Evolutionary conservation across 2,329 filamentous ascomycete species (phyloP).

Genomic region (Mycosphaerella sp.): DNA sequence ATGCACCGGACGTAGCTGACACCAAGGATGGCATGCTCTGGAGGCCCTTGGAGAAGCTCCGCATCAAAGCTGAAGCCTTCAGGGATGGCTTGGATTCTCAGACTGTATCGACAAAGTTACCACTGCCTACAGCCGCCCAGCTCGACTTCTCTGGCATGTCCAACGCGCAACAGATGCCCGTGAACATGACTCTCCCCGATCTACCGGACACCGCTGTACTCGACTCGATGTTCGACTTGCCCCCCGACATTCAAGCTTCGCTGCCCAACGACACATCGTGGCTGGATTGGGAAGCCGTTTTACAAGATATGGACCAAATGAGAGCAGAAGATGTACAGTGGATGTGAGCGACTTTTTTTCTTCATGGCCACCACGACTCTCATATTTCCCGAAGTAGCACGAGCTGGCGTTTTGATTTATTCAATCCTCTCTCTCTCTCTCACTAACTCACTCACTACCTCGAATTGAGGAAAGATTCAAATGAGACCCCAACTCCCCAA

Average conservation of each 20-base stretch:
- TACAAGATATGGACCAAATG: conserved; percentile 37
- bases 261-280: conserved; percentile 20
- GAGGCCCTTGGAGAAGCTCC: conserved; percentile 49
- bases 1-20: conserved; percentile 46
- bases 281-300: conserved; percentile 35
- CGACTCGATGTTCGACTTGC: conserved; percentile 16
- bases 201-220: conserved; percentile 1
- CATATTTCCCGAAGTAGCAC: too few relatives aligned
- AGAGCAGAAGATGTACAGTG: conserved; percentile 50
- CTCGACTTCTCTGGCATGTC: background rate
- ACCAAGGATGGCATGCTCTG: conserved; percentile 47
- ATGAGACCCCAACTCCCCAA: too few relatives aligned
- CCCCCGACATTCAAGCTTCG: conserved; percentile 20
- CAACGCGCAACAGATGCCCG: background rate
- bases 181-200: background rate
- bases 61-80: conserved; percentile 42
- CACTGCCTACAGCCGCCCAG: background rate
- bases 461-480: too few relatives aligned
- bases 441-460: too few relatives aligned
- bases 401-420: too few relatives aligned
- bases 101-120: background rate
- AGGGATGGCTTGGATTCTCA: conserved; percentile 14
- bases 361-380: background rate
- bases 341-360: conserved; percentile 31
- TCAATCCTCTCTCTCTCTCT: too few relatives aligned